These are phyloP conservation scores for Coemansia sp. DNA, from an alignment of 192 early-diverging fungal species.

Conservation along the genomic window DNA sequence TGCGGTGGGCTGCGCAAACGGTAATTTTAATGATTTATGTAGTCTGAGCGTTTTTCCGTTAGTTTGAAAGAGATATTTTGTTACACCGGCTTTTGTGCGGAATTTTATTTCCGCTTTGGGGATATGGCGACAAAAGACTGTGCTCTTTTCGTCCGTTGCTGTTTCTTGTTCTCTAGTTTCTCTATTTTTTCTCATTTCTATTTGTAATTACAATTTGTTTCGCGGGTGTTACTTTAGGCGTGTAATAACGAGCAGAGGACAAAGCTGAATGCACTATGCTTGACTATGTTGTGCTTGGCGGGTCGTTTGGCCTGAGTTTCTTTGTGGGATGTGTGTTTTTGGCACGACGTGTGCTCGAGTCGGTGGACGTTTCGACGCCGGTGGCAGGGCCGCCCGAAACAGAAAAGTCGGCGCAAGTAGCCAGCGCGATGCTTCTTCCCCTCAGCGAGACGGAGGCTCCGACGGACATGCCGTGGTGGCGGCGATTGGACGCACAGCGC, in stretches of 20 bases:
- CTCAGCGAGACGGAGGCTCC: slow-evolving; percentile 7
- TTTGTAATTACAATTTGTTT: not conserved
- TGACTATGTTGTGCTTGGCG: slow-evolving; percentile 58
- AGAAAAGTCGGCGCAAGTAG: slow-evolving; percentile 30
- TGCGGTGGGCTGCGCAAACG: slow-evolving; percentile 19
- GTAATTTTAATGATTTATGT: not conserved
- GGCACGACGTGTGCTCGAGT: slow-evolving; percentile 65
- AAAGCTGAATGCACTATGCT: slow-evolving; percentile 17
- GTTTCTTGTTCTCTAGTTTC: not conserved
- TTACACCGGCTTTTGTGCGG: not conserved
- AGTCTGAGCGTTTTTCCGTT: slow-evolving; percentile 1
- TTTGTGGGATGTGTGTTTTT: slow-evolving; percentile 71
- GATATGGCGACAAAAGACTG: not conserved
- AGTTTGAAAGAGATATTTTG: not conserved
- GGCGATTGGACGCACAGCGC: slow-evolving; percentile 52
- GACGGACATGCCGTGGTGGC: slow-evolving; percentile 1
- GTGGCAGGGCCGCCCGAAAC: slow-evolving; percentile 33
- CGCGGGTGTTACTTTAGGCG: not conserved
- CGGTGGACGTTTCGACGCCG: slow-evolving; percentile 60
- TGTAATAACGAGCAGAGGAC: not conserved
- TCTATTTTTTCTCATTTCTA: slow-evolving; percentile 1
- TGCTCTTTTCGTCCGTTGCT: not conserved
- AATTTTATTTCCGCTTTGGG: not conserved
- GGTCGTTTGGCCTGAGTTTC: slow-evolving; percentile 67
- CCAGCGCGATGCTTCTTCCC: slow-evolving; percentile 30